Base-by-base conservation (phyloP, 176 grass and related monocot species). In the Rhynchospora breviuscula region DNA sequence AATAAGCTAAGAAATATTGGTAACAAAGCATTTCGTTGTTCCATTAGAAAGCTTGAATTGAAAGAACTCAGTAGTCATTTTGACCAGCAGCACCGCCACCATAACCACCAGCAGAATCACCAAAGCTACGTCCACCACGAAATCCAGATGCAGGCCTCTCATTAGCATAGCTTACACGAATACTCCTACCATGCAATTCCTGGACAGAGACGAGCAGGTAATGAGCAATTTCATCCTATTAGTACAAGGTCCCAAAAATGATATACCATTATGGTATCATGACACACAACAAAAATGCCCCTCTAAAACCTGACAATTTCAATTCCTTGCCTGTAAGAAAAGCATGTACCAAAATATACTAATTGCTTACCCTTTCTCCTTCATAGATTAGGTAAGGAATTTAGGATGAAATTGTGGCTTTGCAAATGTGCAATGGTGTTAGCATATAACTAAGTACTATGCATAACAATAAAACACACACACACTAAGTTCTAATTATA, bases 91-190 rank as follows among this genome's bases (percentile, higher is more conserved):
- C 35, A 40, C 35, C 4, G 35, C 35, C 35, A 4, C 35, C 35
- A 40, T 40, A 40, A 40, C 35, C 35, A 40, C 35, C 35, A 40
- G 3, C 35, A 40, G 35, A 17, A 0, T 85, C 83, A 5, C 88
- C 84, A 1, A 25, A 78, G 15, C 87, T 54, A 35, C 79, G 35
- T 40, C 35, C 35, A 40, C 35, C 35, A 40, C 35, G 35, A 40
- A 40, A 40, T 40, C 35, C 35, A 40, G 35, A 4, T 40, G 35
- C 18, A 47, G 96, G 88, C 63, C 89, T 92, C 0, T 99, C 96
- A 60, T 88, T 92, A 5, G 96, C 96, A 0, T 86, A 26, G 81
- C 94, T 99, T n/a, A 99, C 96, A 8, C 89, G 91, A 23, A 99
- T 78, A 1, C 8, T 88, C 47, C 96, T 82, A 2, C 96, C 96